Evolutionary conservation across 2,329 filamentous ascomycete genomes (phyloP).

Genomic region (Fusarium palustre): DNA sequence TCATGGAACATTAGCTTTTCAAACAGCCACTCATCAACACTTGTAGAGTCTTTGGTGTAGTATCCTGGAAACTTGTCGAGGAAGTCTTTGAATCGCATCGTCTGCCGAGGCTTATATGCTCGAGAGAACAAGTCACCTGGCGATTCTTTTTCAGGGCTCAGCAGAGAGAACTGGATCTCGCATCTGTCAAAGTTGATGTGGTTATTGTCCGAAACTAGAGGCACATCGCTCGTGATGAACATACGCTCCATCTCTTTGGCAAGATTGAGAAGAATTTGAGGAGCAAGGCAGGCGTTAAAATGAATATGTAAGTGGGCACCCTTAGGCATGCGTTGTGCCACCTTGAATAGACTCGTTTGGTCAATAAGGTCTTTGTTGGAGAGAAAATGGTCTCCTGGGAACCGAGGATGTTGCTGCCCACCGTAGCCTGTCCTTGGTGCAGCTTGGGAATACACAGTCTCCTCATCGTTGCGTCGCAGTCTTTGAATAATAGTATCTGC

Average conservation of each 20-base stretch:
- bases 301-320: slow-evolving; percentile 80
- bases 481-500: slow-evolving; percentile 57
- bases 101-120: slow-evolving; percentile 59
- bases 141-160: slow-evolving; percentile 51
- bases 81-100: slow-evolving; percentile 60
- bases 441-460: slow-evolving; percentile 52
- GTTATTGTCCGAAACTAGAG: slow-evolving; percentile 57
- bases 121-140: slow-evolving; percentile 62
- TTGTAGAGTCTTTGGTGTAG: slow-evolving; percentile 36
- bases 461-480: slow-evolving; percentile 54
- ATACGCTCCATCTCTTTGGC: slow-evolving; percentile 70
- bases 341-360: slow-evolving; percentile 66
- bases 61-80: slow-evolving; percentile 51
- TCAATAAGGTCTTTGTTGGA: slow-evolving; percentile 66
- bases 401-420: slow-evolving; percentile 59
- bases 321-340: slow-evolving; percentile 73
- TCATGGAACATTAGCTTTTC: slow-evolving; percentile 72
- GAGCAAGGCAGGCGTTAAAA: slow-evolving; percentile 79
- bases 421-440: slow-evolving; percentile 52
- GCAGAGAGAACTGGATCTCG: slow-evolving; percentile 72
- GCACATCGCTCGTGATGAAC: slow-evolving; percentile 72
- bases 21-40: slow-evolving; percentile 65
- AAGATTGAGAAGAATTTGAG: slow-evolving; percentile 67
- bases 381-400: slow-evolving; percentile 69
- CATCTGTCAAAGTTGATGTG: slow-evolving; percentile 62